Evolutionary conservation across 768 basidiomycete species (phyloP).

Genomic region (Pisolithus sp.): DNA sequence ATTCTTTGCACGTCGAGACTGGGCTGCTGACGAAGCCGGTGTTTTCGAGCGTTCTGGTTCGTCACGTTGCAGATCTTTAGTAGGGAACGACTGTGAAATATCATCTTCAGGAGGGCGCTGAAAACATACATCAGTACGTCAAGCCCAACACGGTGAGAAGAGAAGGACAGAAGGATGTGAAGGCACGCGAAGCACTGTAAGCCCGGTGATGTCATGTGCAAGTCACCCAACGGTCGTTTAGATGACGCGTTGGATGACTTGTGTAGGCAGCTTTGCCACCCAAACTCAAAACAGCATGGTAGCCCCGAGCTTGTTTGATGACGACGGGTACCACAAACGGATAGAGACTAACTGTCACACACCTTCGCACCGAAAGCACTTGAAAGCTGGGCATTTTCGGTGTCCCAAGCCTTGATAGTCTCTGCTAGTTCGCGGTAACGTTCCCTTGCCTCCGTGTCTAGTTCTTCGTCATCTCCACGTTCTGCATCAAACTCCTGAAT

Average conservation of each 20-base stretch:
- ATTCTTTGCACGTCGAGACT: conserved; percentile 85
- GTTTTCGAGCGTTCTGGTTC: conserved; percentile 56
- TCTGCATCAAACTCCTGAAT: conserved; percentile 68
- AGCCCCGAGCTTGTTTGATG: conserved; percentile 2
- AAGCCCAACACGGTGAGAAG: neutral
- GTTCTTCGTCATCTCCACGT: conserved; percentile 54
- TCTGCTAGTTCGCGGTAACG: conserved; percentile 73
- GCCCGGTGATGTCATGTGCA: too few species aligned
- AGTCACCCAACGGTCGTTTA: too few species aligned
- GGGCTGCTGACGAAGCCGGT: conserved; percentile 71
- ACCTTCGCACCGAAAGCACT: conserved; percentile 63
- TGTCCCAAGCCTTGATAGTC: conserved; percentile 71
- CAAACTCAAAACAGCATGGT: neutral
- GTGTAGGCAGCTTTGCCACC: neutral
- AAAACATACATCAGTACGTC: conserved; percentile 5
- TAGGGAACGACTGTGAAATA: conserved; percentile 39
- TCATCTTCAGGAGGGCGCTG: conserved; percentile 44
- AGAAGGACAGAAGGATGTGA: neutral
- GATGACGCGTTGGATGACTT: neutral
- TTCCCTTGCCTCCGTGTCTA: conserved; percentile 62
- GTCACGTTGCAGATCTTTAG: conserved; percentile 49
- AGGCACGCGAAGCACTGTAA: too few species aligned
- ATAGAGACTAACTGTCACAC: conserved; percentile 17
- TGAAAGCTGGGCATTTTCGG: conserved; percentile 71
- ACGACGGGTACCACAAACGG: neutral